phyloP scores from a whole-genome alignment of 306 rosid genomes.

The Lagenaria siceraria region DNA sequence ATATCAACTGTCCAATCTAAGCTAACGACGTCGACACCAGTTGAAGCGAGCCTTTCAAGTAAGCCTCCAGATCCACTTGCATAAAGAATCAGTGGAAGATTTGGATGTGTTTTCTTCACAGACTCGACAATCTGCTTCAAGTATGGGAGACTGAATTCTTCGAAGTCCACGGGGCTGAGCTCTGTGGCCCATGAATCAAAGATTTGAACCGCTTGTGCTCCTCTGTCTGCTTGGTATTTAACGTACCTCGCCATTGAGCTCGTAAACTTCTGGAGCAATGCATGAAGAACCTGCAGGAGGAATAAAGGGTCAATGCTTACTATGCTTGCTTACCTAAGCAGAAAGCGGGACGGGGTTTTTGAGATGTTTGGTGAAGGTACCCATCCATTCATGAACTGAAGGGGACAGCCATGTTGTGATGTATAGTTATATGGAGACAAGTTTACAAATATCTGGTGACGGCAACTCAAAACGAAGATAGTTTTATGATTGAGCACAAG shows the following conservation, averaged over 20 bases:
- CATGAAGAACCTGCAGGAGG: conserved; percentile 60
- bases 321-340: neutral
- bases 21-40: conserved; percentile 88
- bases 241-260: conserved; percentile 79
- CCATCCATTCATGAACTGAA: neutral
- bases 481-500: neutral
- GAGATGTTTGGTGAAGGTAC: neutral
- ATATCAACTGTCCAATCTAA: conserved; percentile 98
- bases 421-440: neutral
- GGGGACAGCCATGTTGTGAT: neutral
- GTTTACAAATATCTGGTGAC: neutral
- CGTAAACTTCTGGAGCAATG: conserved; percentile 67
- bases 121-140: conserved; percentile 78
- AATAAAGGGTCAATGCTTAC: conserved; percentile 6
- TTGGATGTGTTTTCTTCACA: conserved; percentile 69
- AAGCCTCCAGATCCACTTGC: conserved; percentile 97
- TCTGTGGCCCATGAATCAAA: conserved; percentile 97
- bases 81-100: conserved; percentile 81
- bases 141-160: conserved; percentile 90
- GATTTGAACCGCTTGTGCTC: conserved; percentile 97
- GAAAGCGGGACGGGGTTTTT: neutral
- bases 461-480: neutral
- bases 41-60: conserved; percentile 79
- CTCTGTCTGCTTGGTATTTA: conserved; percentile 82
- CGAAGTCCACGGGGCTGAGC: conserved; percentile 88